These are phyloP conservation scores for Mycena alexandri DNA, from an alignment of 768 basidiomycete species.

Conservation along the genomic window DNA sequence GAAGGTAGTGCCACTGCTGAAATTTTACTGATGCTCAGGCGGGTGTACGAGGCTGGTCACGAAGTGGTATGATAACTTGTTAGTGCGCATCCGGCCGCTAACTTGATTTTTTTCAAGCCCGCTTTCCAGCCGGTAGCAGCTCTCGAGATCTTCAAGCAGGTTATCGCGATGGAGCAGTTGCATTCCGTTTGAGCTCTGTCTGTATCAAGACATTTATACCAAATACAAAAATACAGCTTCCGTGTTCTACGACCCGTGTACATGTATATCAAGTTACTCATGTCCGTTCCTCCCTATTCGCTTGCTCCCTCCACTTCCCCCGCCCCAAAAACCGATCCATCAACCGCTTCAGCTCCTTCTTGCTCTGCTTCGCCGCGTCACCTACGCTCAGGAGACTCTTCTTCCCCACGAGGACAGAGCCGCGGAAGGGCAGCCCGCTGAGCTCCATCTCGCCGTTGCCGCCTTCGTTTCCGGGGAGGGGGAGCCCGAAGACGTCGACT, in stretches of 20 bases:
- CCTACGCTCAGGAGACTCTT: conserved; percentile 45
- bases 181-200: conserved; percentile 52
- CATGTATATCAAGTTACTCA: not conserved
- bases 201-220: not conserved
- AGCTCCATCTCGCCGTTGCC: conserved; percentile 65
- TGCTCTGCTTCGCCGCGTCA: conserved; percentile 7
- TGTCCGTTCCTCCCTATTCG: too few relatives aligned
- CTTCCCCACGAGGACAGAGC: conserved; percentile 76
- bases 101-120: conserved; percentile 52
- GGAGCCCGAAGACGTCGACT: conserved; percentile 71
- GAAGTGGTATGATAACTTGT: conserved; percentile 64
- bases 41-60: conserved; percentile 71
- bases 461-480: conserved; percentile 51
- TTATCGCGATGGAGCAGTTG: conserved; percentile 63
- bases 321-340: conserved; percentile 15
- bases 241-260: conserved; percentile 1
- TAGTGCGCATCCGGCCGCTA: not conserved
- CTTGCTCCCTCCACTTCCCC: too few relatives aligned
- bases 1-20: too few relatives aligned
- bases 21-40: conserved; percentile 45
- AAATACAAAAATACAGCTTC: conserved; percentile 24
- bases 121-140: conserved; percentile 73
- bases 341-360: conserved; percentile 12
- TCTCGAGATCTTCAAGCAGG: conserved; percentile 69
- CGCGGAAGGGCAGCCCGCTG: conserved; percentile 73